A percentile compares a stretch with the other conserved stretches of the same genome.
These are phyloP conservation scores for Pseudonitzschia multiseries DNA, from an alignment of 108 stramenopile genomes.

Conservation along the genomic window DNA sequence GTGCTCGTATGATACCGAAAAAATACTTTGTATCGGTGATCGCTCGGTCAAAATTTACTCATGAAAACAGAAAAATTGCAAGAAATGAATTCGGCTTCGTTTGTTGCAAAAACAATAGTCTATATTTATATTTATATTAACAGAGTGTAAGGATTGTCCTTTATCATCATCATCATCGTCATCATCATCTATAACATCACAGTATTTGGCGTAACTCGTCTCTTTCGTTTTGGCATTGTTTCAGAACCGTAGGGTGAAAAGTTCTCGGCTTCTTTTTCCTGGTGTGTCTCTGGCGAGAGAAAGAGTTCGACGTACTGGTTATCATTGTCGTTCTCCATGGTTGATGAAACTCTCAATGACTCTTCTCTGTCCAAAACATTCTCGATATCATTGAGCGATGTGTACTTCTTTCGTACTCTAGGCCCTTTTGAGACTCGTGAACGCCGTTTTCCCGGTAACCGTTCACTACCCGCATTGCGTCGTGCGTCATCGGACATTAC, in stretches of 20 bases:
- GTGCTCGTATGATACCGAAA: too few relatives aligned
- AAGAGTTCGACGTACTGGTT: not conserved
- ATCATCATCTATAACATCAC: not conserved
- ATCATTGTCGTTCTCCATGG: not conserved
- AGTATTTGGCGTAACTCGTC: not conserved
- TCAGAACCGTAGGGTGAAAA: too few relatives aligned
- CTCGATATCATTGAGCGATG: conserved; percentile 14
- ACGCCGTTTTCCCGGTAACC: not conserved
- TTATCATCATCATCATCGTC: not conserved
- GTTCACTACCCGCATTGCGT: not conserved
- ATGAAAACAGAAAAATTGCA: too few relatives aligned
- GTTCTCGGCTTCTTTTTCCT: not conserved
- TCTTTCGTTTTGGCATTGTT: not conserved
- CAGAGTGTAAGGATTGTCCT: not conserved
- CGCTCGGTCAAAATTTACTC: too few relatives aligned
- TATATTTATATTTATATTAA: too few relatives aligned
- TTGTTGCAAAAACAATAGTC: too few relatives aligned
- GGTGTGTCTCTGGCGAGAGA: not conserved
- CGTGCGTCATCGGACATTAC: not conserved
- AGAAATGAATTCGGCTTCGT: too few relatives aligned
- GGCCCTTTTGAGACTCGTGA: not conserved
- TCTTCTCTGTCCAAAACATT: conserved; percentile 13
- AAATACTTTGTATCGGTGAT: too few relatives aligned
- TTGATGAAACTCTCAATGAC: not conserved
- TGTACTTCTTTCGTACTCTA: not conserved